Base-by-base conservation (phyloP, 169 alveolate genomes). In the Plasmodium knowlesi region DNA sequence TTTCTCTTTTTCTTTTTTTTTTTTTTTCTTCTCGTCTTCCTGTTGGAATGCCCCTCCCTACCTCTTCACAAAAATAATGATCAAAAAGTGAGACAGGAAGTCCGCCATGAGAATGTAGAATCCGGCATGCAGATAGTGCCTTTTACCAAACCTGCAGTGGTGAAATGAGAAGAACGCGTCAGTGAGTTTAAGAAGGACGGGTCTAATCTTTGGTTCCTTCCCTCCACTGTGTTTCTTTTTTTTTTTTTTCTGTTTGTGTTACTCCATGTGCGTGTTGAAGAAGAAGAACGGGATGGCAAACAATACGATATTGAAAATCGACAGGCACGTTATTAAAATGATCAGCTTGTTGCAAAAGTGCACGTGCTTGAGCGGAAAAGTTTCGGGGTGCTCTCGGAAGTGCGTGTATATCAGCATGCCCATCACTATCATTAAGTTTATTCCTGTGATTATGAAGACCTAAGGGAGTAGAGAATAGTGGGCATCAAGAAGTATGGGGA, bases 311-410 rank as follows among this genome's bases (percentile, higher is more conserved):
- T 86, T 86, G 41, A 22, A 41, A 19, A 86, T 25, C 25, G 93
- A n/a, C 9, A 86, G 81, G n/a, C 86, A 86, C 67, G 28, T 41
- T 9, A 86, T 43, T 28, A 86, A 28, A n/a, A 57, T 54, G 28
- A 86, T 86, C 61, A 86, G 43, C 41, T 74, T 86, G 37, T 74
- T 74, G 70, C 93, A 86, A 86, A 74, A 86, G n/a, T 39, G 57
- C 43, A 86, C 93, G 46, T 86, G 85, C 41, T 86, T 86, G 16
- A 74, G 14, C 8, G 93, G 71, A 74, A 76, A 86, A 0, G 93
- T 73, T 34, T 86, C 93, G 3, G 93, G 93, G 41, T 85, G 93
- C 67, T 85, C 83, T 37, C 85, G 57, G 43, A 86, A 86, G 41
- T 86, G 93, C 8, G 93, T 12, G 67, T 74, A 86, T 86, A 85